Conservation (phyloP, 768 basidiomycete species). For the Pulveroboletus sp. region DNA sequence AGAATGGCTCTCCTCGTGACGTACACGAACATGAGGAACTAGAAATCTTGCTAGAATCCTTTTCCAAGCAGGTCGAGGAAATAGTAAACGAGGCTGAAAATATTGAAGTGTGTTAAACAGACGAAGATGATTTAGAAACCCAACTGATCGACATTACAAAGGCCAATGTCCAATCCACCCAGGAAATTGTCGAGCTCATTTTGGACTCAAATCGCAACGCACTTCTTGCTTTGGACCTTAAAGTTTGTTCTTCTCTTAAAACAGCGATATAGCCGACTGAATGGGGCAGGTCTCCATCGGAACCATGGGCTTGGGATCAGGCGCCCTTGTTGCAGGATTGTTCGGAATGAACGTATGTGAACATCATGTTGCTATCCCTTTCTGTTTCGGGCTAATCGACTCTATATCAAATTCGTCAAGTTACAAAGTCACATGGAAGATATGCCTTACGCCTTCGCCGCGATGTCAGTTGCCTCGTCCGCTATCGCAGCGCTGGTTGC, state of each 20-base stretch:
- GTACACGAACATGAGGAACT: slow-evolving; percentile 86
- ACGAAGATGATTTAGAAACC: background rate
- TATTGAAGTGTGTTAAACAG: slow-evolving; percentile 55
- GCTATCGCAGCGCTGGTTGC: slow-evolving; percentile 57
- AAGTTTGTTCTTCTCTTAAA: slow-evolving; percentile 41
- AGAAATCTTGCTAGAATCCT: slow-evolving; percentile 89
- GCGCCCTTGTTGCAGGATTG: slow-evolving; percentile 83
- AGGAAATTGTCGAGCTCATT: slow-evolving; percentile 96
- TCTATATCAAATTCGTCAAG: slow-evolving; percentile 37
- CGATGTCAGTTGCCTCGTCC: slow-evolving; percentile 56
- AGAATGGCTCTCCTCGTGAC: slow-evolving; percentile 53
- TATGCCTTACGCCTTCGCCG: slow-evolving; percentile 69
- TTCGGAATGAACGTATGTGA: slow-evolving; percentile 93
- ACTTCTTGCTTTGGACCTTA: slow-evolving; percentile 84
- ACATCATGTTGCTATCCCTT: slow-evolving; percentile 6
- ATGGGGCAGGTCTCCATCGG: slow-evolving; percentile 75
- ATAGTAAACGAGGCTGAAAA: slow-evolving; percentile 91
- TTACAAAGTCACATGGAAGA: slow-evolving; percentile 71
- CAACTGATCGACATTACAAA: slow-evolving; percentile 2
- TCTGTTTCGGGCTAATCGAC: slow-evolving; percentile 21
- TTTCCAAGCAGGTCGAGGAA: slow-evolving; percentile 95
- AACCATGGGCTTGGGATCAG: slow-evolving; percentile 88
- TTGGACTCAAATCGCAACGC: slow-evolving; percentile 94
- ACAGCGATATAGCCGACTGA: background rate
- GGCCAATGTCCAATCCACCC: slow-evolving; percentile 94